phyloP scores from a whole-genome alignment of 2,329 filamentous ascomycete genomes.

The Xylariaceae sp. region DNA sequence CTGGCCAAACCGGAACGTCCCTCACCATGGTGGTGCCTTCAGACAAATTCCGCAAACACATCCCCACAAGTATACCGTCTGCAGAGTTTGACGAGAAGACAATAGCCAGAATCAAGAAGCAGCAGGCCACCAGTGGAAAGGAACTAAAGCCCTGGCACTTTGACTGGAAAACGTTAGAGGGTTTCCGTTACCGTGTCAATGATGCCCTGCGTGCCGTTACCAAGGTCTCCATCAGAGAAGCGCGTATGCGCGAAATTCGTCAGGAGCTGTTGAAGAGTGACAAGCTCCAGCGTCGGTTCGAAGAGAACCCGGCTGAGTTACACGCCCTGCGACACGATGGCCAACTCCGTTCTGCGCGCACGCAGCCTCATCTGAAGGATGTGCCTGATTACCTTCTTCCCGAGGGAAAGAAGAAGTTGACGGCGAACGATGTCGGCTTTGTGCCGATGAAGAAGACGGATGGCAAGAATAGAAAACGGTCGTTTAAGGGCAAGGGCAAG shows the following conservation, averaged over 20 bases:
- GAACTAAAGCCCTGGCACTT: conserved; percentile 89
- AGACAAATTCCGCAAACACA: conserved; percentile 80
- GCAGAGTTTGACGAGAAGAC: conserved; percentile 81
- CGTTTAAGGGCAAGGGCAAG: conserved; percentile 42
- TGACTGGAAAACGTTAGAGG: conserved; percentile 88
- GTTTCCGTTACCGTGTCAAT: conserved; percentile 90
- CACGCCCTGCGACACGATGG: conserved; percentile 84
- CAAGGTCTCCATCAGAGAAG: conserved; percentile 62
- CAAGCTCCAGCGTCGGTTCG: conserved; percentile 90
- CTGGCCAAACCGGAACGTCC: conserved; percentile 87
- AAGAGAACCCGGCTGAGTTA: conserved; percentile 90
- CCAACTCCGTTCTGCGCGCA: conserved; percentile 74
- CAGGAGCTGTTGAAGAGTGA: conserved; percentile 63
- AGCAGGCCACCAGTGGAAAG: conserved; percentile 72
- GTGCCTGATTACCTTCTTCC: conserved; percentile 92
- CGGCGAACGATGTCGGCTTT: conserved; percentile 64
- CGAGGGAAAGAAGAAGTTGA: conserved; percentile 65
- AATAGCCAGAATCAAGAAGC: conserved; percentile 70
- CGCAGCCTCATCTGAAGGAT: conserved; percentile 81
- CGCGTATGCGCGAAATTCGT: conserved; percentile 19
- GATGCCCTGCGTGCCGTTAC: conserved; percentile 90
- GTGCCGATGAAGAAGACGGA: conserved; percentile 59
- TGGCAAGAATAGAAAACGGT: conserved; percentile 44
- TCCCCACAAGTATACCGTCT: conserved; percentile 70
- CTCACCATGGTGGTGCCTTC: conserved; percentile 90